Percentiles rank a stretch among this genome's conserved stretches.
Evolutionary conservation across 208 protist species (phyloP).

Genomic region (Endotrypanum monterogeii): DNA sequence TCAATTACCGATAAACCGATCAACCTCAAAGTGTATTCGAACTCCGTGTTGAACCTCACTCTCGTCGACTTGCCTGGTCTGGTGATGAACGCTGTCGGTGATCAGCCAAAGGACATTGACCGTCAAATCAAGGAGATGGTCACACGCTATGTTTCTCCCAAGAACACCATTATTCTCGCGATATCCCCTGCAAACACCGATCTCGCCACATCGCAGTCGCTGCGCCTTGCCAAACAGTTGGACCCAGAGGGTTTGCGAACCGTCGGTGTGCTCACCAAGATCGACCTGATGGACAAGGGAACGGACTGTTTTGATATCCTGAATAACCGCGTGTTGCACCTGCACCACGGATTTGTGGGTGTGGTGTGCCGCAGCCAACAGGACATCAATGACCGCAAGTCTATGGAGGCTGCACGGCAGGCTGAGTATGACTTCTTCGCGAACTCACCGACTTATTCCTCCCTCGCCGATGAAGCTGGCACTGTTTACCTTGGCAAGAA

Average conservation of each 20-base stretch:
- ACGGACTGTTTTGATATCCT: constrained; percentile 98
- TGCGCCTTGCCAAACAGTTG: constrained; percentile 96
- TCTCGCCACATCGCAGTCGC: constrained; percentile 98
- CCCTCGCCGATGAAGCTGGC: constrained; percentile 82
- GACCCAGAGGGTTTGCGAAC: constrained; percentile 98
- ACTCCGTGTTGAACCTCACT: constrained; percentile 97
- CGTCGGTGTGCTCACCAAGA: constrained; percentile 99
- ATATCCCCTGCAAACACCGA: constrained; percentile 99
- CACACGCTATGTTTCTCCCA: constrained; percentile 94
- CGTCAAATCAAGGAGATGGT: constrained; percentile 97
- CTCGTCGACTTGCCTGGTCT: constrained; percentile 99
- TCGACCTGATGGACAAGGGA: constrained; percentile 99
- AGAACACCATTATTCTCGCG: constrained; percentile 98
- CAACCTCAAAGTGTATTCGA: constrained; percentile 96
- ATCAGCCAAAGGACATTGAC: constrained; percentile 98
- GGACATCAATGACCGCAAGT: constrained; percentile 95
- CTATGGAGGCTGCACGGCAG: constrained; percentile 84
- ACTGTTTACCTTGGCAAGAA: constrained; percentile 92
- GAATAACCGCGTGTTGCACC: constrained; percentile 89
- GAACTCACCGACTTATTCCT: constrained; percentile 91
- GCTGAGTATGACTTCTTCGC: constrained; percentile 95
- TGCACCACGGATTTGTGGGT: constrained; percentile 97
- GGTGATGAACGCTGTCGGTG: constrained; percentile 98
- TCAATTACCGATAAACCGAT: constrained; percentile 97
- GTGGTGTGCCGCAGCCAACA: constrained; percentile 98